These are phyloP conservation scores for Chamaecyparis obtusa DNA, from an alignment of 75 land plant species.

Conservation along the genomic window DNA sequence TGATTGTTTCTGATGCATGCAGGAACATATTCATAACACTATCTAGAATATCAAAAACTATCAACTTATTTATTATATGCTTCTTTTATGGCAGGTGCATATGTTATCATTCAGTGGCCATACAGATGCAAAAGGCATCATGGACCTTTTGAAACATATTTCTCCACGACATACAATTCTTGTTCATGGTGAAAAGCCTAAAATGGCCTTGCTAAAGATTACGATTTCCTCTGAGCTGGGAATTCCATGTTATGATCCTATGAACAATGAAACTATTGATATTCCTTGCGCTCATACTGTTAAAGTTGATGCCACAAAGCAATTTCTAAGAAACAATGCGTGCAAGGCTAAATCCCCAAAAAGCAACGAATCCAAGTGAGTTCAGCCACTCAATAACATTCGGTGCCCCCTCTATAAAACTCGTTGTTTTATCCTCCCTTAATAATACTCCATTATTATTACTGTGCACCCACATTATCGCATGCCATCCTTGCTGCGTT, in stretches of 20 bases:
- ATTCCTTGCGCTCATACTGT: too few relatives aligned
- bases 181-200: too few relatives aligned
- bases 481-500: slow-evolving; percentile 21
- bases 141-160: too few relatives aligned
- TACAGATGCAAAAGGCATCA: slow-evolving; percentile 95
- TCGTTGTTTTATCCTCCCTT: not conserved
- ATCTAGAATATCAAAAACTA: not conserved
- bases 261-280: too few relatives aligned
- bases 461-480: not conserved
- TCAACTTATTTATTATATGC: not conserved
- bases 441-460: not conserved
- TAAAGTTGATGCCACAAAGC: too few relatives aligned
- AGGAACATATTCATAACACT: not conserved
- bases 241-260: too few relatives aligned
- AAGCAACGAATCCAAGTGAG: not conserved
- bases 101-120: slow-evolving; percentile 92
- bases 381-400: not conserved
- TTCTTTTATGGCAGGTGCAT: slow-evolving; percentile 63
- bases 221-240: too few relatives aligned
- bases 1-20: too few relatives aligned
- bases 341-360: too few relatives aligned
- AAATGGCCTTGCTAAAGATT: too few relatives aligned
- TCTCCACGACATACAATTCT: too few relatives aligned
- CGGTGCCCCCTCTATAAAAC: not conserved
- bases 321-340: too few relatives aligned